Conservation (phyloP, 805 yeast species). For the Naumovozyma dairenensis region DNA sequence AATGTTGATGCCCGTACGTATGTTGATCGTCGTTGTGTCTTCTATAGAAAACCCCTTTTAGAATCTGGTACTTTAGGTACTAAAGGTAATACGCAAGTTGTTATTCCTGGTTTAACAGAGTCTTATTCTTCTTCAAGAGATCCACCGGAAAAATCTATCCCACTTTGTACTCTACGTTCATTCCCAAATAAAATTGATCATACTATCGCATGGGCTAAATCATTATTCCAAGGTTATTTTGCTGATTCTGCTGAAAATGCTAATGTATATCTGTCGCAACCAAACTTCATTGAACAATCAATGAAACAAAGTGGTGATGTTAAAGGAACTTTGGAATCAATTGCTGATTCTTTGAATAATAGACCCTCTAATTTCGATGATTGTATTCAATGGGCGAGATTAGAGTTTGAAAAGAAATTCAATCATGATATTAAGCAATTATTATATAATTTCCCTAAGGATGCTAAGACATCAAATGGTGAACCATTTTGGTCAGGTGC, state of each 20-base stretch:
- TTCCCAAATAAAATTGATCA: slow-evolving; percentile 98
- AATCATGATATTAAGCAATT: slow-evolving; percentile 82
- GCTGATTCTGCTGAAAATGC: slow-evolving; percentile 89
- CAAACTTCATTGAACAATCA: slow-evolving; percentile 84
- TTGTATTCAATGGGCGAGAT: slow-evolving; percentile 91
- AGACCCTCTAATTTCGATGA: slow-evolving; percentile 89
- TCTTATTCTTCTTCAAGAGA: slow-evolving; percentile 94
- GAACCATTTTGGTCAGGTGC: slow-evolving; percentile 98
- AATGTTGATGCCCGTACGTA: slow-evolving; percentile 97
- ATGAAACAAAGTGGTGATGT: slow-evolving; percentile 89
- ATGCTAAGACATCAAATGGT: slow-evolving; percentile 82
- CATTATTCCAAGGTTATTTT: slow-evolving; percentile 85
- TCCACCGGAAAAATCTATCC: slow-evolving; percentile 97
- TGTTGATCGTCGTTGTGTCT: slow-evolving; percentile 94
- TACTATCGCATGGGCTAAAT: slow-evolving; percentile 98
- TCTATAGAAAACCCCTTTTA: slow-evolving; percentile 78
- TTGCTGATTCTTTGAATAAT: slow-evolving; percentile 60
- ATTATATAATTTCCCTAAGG: slow-evolving; percentile 88
- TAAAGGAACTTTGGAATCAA: slow-evolving; percentile 75
- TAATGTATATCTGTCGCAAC: slow-evolving; percentile 80
- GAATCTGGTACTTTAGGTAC: slow-evolving; percentile 98
- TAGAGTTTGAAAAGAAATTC: slow-evolving; percentile 77
- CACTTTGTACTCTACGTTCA: slow-evolving; percentile 91
- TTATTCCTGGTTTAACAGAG: slow-evolving; percentile 88
- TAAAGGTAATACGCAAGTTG: slow-evolving; percentile 95